Evolutionary conservation across 768 basidiomycete species (phyloP).

Genomic region (Dacryopinax spathularia): DNA sequence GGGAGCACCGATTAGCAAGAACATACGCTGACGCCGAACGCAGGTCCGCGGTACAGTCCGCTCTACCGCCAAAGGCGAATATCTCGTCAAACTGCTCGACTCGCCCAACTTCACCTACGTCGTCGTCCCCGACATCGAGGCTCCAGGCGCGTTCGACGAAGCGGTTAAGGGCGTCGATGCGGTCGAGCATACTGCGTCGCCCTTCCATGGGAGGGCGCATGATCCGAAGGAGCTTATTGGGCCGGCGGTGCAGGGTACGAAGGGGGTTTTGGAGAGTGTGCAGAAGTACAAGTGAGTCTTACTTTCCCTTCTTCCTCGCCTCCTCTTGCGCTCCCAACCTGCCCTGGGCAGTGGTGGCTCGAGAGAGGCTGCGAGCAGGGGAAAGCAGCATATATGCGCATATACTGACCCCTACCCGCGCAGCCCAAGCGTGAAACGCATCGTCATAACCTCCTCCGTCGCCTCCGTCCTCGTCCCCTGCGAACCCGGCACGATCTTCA

Average conservation of each 20-base stretch:
- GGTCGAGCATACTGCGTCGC: constrained; percentile 14
- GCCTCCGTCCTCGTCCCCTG: constrained; percentile 22
- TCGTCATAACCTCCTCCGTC: constrained; percentile 27
- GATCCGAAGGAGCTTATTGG: constrained; percentile 37
- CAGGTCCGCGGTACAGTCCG: constrained; percentile 4
- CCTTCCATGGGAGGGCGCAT: background rate
- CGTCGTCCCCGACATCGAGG: constrained; percentile 8
- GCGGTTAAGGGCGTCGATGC: constrained; percentile 14
- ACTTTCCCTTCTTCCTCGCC: background rate
- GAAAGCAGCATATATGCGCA: too few species aligned
- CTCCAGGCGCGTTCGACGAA: constrained; percentile 10
- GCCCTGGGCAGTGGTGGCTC: background rate
- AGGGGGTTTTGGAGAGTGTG: constrained; percentile 27
- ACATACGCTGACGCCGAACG: background rate
- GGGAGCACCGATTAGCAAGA: too few species aligned
- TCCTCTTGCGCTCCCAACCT: background rate
- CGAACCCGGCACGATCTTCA: constrained; percentile 5
- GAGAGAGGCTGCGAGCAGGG: too few species aligned
- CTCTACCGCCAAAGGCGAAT: constrained; percentile 3
- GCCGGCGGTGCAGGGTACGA: constrained; percentile 37
- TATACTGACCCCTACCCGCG: background rate
- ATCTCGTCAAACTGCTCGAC: background rate
- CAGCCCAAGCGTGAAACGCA: constrained; percentile 23
- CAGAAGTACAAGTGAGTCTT: constrained; percentile 21
- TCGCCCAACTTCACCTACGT: constrained; percentile 8